Base-by-base conservation (phyloP, 2,329 filamentous ascomycete genomes). In the Mycosphaerelloides madeirae region DNA sequence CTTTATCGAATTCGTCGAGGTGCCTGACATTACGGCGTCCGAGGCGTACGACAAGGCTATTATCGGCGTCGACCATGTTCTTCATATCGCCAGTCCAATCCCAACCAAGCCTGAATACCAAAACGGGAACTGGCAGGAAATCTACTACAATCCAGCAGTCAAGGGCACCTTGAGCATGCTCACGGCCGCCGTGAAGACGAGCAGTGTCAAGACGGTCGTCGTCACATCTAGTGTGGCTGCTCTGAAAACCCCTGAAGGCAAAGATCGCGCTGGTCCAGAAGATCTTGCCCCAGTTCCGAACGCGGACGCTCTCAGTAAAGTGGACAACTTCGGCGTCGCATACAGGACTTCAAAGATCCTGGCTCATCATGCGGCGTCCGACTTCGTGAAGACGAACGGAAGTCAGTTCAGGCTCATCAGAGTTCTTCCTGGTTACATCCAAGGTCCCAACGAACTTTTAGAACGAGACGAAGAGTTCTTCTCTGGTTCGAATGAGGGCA, bases 41-140 rank as follows among this genome's bases (percentile, higher is more conserved):
- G 60, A 58, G 2, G 66, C 67, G 7, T 68, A 64, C 36, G 65
- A 65, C 41, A 41, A 55, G 12, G 67, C 63, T 3, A 49, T 63
- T 22, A 44, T 61, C 31, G 63, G 55, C 25, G 63, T 62, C 3
- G 54, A 59, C 3, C 54, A 54, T 37, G 53, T 62, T 20, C 45
- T 63, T 20, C 61, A 63, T 41, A 41, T 60, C 31, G 60, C 61
- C 20, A 55, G 49, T 1, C 61, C 61, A 7, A 38, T 63, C 5
- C n/a, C n/a, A n/a, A n/a, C n/a, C n/a, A n/a, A n/a, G n/a, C n/a
- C n/a, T n/a, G n/a, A n/a, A n/a, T n/a, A n/a, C n/a, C n/a, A n/a
- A n/a, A n/a, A n/a, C n/a, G n/a, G n/a, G n/a, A n/a, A n/a, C n/a
- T 42, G 39, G 39, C 13, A 16, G 15, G 19, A 42, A 14, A 13